Conservation (phyloP, 495 filamentous ascomycete genomes). For the Patellaria atrata region DNA sequence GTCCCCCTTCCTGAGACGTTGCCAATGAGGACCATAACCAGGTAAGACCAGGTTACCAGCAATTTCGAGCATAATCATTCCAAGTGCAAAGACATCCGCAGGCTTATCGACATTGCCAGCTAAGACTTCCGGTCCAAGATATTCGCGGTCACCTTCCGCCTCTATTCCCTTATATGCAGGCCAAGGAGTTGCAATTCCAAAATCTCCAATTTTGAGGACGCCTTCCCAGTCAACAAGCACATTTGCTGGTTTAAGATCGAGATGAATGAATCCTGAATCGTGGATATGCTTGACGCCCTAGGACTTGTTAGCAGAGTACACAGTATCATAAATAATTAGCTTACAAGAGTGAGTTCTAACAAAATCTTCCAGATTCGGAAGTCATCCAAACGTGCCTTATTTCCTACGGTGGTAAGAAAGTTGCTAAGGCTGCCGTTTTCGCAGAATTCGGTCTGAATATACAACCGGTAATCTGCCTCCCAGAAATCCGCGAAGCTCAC, state of each 20-base stretch:
- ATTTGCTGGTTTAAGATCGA: conserved; percentile 93
- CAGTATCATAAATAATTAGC: conserved; percentile 12
- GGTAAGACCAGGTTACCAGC: conserved; percentile 83
- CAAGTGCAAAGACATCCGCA: conserved; percentile 83
- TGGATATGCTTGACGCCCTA: conserved; percentile 84
- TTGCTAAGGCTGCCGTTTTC: conserved; percentile 78
- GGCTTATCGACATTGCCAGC: conserved; percentile 74
- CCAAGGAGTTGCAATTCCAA: conserved; percentile 76
- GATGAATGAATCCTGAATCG: conserved; percentile 73
- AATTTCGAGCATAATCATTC: conserved; percentile 85
- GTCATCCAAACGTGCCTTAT: conserved; percentile 78
- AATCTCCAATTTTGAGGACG: conserved; percentile 86
- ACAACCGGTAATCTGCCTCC: conserved; percentile 69
- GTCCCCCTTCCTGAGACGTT: conserved; percentile 71
- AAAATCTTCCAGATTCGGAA: conserved; percentile 98
- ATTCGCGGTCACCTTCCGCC: conserved; percentile 87
- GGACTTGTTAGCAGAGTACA: conserved; percentile 26
- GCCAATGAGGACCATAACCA: conserved; percentile 82
- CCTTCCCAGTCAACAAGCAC: conserved; percentile 84
- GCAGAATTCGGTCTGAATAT: conserved; percentile 95
- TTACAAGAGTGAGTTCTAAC: conserved; percentile 64
- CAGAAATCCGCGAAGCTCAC: conserved; percentile 68
- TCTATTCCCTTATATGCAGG: conserved; percentile 65
- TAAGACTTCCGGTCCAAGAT: conserved; percentile 86
- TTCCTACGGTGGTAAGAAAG: conserved; percentile 64